Evolutionary conservation across 345 rosid species (phyloP).

Genomic region (Populus deltoides): DNA sequence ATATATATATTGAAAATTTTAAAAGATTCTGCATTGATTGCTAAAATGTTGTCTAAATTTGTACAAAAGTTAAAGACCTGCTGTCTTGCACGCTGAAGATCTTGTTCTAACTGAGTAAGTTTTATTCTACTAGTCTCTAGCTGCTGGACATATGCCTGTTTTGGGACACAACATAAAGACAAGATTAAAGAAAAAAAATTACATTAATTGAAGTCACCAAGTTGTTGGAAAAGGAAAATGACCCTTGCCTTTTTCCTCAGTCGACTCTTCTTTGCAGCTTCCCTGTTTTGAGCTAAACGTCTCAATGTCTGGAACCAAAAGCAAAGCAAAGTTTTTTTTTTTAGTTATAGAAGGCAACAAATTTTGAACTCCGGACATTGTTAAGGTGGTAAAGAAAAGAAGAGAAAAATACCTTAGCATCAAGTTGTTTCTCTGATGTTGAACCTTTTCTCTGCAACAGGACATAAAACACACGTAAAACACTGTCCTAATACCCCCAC

Average conservation of each 20-base stretch:
- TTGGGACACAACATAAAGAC: conserved; percentile 7
- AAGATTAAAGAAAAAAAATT: background rate
- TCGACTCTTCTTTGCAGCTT: conserved; percentile 98
- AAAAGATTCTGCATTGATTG: background rate
- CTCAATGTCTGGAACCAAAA: conserved; percentile 66
- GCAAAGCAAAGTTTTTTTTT: background rate
- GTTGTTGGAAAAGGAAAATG: conserved; percentile 1
- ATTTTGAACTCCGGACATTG: background rate
- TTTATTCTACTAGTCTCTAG: conserved; percentile 89
- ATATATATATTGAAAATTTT: no score
- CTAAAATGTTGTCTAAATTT: background rate
- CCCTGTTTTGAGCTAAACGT: conserved; percentile 99
- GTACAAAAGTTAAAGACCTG: conserved; percentile 48
- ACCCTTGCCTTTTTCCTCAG: conserved; percentile 78
- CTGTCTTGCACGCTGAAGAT: conserved; percentile 90
- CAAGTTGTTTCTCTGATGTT: conserved; percentile 77
- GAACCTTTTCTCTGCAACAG: conserved; percentile 77
- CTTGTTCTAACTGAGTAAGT: conserved; percentile 88
- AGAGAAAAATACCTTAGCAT: conserved; percentile 68
- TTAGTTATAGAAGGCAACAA: background rate
- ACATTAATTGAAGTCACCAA: background rate
- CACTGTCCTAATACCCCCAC: background rate
- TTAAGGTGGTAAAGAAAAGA: background rate
- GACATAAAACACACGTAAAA: conserved; percentile 5
- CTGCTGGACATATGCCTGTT: conserved; percentile 96